A percentile compares a stretch with the other conserved stretches of the same genome.
phyloP scores from a whole-genome alignment of 2,329 filamentous ascomycete genomes.

The Phyllosticta ampelicida region DNA sequence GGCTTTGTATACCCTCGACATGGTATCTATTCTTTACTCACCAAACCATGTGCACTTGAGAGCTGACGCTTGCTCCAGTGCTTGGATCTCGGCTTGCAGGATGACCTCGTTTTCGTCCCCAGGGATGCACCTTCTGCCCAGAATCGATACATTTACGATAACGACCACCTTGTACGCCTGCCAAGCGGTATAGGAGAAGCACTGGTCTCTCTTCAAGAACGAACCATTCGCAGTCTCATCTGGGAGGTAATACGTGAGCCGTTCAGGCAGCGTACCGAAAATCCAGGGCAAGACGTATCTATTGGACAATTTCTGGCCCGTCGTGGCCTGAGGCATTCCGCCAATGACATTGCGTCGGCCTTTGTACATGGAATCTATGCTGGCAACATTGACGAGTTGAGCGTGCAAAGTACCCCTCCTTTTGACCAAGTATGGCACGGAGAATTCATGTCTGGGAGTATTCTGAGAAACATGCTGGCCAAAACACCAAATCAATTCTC shows the following conservation, averaged over 20 bases:
- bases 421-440: conserved; percentile 31
- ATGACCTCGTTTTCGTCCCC: conserved; percentile 46
- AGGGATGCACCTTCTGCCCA: conserved; percentile 41
- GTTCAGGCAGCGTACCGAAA: conserved; percentile 15
- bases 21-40: conserved; percentile 45
- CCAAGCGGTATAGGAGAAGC: conserved; percentile 13
- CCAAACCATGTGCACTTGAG: background rate
- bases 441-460: conserved; percentile 34
- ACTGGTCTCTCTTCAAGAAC: background rate
- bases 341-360: conserved; percentile 66
- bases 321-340: conserved; percentile 41
- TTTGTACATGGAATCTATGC: conserved; percentile 83
- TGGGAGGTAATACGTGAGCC: conserved; percentile 21
- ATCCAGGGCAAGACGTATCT: conserved; percentile 49
- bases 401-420: conserved; percentile 54
- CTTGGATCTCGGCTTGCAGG: conserved; percentile 43
- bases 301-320: conserved; percentile 55
- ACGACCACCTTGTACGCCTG: conserved; percentile 58
- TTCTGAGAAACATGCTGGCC: conserved; percentile 23
- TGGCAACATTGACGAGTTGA: conserved; percentile 74
- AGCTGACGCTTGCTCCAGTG: conserved; percentile 35
- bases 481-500: background rate
- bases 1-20: conserved; percentile 55
- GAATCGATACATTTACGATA: conserved; percentile 80
- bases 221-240: background rate